Evolutionary conservation across 805 yeast species (phyloP), one percentile per base, ranked within the genome.

Genomic region (Suhomyces faveliae): DNA sequence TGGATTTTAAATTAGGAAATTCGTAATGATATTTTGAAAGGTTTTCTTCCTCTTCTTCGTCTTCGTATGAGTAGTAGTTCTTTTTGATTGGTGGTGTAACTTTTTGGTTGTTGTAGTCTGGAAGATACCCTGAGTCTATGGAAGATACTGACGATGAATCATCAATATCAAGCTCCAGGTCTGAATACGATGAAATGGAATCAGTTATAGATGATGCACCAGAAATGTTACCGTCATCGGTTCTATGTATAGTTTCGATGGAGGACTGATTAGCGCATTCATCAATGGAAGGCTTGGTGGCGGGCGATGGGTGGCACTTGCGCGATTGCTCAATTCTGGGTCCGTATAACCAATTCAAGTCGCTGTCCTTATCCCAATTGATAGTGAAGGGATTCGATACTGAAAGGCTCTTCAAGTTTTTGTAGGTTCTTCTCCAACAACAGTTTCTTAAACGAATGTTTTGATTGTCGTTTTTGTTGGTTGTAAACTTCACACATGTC

Each of bases 281-380:
- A 20, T n/a, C 10, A 5, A 10, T 19, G 17, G 9, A n/a, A n/a
- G 37, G 48, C 40, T 22, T 25, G 22, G 42, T 25, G 17, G 19
- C 22, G 22, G 30, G 10, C 13, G 41, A 23, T 21, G 30, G 29
- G 13, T 10, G 29, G 20, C n/a, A 12, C 29, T 20, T 22, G 21
- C 5, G 11, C 6, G 41, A 4, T 15, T 2, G 11, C 21, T 40
- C 44, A 48, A 60, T 61, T 48, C 67, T 66, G 17, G 84, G 84
- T 0, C 84, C 84, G 54, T 74, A 79, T 43, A 79, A 66, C 68
- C 79, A 78, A 3, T 83, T 79, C 42, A 77, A 71, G 55, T 79
- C 84, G 49, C 77, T 76, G 47, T 66, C 71, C 56, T 79, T 79
- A 54, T 68, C 71, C 84, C 84, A 79, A 59, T 79, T 79, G 35